A percentile compares a stretch with the other conserved stretches of the same genome.
phyloP scores from a whole-genome alignment of 371 early-diverging fungal species.

The Lichtheimia hyalospora region DNA sequence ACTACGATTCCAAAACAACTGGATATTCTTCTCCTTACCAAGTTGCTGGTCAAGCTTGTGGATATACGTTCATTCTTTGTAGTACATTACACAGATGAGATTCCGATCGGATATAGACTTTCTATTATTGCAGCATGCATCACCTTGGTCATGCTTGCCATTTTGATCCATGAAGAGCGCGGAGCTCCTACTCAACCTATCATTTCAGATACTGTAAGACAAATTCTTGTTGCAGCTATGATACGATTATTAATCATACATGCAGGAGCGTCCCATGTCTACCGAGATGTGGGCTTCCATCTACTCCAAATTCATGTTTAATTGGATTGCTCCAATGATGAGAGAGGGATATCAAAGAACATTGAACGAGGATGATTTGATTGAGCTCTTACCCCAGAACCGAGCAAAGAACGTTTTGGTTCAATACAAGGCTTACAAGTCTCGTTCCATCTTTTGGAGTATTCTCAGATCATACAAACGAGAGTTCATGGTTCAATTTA shows the following conservation, averaged over 20 bases:
- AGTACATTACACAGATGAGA: conserved; percentile 11
- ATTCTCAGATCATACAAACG: conserved; percentile 36
- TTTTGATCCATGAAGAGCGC: conserved; percentile 32
- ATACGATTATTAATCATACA: conserved; percentile 4
- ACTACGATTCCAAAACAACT: conserved; percentile 26
- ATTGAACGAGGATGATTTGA: conserved; percentile 51
- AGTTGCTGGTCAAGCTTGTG: conserved; percentile 18
- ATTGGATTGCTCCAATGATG: conserved; percentile 55
- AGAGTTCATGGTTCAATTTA: conserved; percentile 35
- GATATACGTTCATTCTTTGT: conserved; percentile 34
- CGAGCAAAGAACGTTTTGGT: conserved; percentile 29
- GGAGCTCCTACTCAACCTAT: conserved; percentile 23
- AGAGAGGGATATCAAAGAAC: conserved; percentile 51
- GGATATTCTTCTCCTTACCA: conserved; percentile 20
- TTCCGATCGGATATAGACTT: conserved; percentile 20
- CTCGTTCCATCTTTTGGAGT: not conserved
- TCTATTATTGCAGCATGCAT: conserved; percentile 6
- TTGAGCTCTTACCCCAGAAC: conserved; percentile 39
- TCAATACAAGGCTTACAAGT: conserved; percentile 12
- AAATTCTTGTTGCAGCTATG: conserved; percentile 23
- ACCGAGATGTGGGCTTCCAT: conserved; percentile 51
- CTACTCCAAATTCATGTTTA: conserved; percentile 53
- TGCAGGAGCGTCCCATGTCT: conserved; percentile 42
- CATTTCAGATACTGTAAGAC: conserved; percentile 28
- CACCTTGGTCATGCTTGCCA: conserved; percentile 14